Evolutionary conservation across 805 yeast genomes (phyloP).

Genomic region (Candida odintsovae): DNA sequence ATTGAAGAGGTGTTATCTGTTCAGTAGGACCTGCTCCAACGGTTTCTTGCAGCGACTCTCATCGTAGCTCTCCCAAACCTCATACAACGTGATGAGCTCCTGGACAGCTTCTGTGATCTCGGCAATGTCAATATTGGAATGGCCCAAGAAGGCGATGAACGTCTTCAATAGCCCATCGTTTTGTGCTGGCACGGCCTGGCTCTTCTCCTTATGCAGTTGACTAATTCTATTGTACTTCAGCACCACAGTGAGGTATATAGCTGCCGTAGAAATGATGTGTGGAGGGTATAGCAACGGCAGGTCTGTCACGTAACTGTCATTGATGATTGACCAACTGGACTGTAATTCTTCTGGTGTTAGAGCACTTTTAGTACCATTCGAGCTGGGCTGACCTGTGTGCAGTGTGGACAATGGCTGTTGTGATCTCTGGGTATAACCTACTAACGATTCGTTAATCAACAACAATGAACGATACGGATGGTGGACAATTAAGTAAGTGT

Average conservation of each 20-base stretch:
- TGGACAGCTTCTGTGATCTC: constrained; percentile 80
- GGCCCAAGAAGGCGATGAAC: constrained; percentile 63
- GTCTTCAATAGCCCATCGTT: constrained; percentile 40
- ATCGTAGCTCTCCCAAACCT: constrained; percentile 81
- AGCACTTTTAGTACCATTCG: constrained; percentile 13
- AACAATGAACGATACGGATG: constrained; percentile 67
- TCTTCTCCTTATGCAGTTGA: constrained; percentile 6
- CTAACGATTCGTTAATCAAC: constrained; percentile 35
- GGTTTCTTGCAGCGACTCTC: constrained; percentile 35
- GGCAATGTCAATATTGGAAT: constrained; percentile 69
- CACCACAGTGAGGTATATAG: constrained; percentile 74
- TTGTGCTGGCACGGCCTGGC: constrained; percentile 6
- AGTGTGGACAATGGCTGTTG: neutral
- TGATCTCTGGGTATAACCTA: constrained; percentile 20
- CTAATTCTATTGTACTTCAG: constrained; percentile 33
- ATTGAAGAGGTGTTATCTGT: constrained; percentile 6
- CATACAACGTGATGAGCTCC: constrained; percentile 75
- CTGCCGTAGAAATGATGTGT: constrained; percentile 75
- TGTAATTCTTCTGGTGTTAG: constrained; percentile 68
- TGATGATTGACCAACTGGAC: constrained; percentile 82
- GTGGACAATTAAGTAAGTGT: constrained; percentile 62
- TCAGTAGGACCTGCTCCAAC: constrained; percentile 17
- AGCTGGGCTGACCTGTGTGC: neutral
- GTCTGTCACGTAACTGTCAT: constrained; percentile 87
- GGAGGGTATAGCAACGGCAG: constrained; percentile 81